Evolutionary conservation across 768 basidiomycete genomes (phyloP).

Genomic region (Sistotremastrum niveocremeum): DNA sequence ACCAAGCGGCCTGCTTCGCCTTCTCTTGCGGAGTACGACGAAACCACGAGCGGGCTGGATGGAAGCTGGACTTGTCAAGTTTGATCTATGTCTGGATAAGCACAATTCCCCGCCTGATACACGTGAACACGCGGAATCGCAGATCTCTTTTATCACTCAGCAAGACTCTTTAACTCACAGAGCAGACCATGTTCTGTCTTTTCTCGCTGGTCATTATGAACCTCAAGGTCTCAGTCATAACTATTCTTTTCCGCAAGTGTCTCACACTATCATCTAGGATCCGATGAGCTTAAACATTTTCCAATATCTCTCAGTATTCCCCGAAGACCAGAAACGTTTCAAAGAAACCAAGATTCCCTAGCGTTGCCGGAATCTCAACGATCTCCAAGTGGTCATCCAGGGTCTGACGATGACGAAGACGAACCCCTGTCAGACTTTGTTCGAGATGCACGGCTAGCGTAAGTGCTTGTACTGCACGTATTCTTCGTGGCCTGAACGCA

Average conservation of each 20-base stretch:
- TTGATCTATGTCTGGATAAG: conserved; percentile 51
- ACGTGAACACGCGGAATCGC: conserved; percentile 33
- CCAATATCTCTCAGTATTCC: no score
- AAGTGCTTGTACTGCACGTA: conserved; percentile 13
- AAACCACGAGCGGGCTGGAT: conserved; percentile 39
- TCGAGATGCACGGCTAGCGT: conserved; percentile 64
- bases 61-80: conserved; percentile 40
- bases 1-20: conserved; percentile 34
- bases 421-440: conserved; percentile 50
- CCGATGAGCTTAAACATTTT: no score
- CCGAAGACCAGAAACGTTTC: no score
- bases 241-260: no score
- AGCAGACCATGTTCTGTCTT: conserved; percentile 37
- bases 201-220: no score
- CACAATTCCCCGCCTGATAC: conserved; percentile 53
- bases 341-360: no score
- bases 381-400: no score
- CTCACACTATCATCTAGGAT: no score
- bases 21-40: conserved; percentile 25
- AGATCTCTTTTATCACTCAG: conserved; percentile 49
- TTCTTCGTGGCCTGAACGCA: no score
- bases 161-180: conserved; percentile 65
- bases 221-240: no score
- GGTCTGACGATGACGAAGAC: conserved; percentile 55
- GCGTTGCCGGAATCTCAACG: no score